Base-by-base conservation (phyloP, 768 basidiomycete species). In the Mycena pura region DNA sequence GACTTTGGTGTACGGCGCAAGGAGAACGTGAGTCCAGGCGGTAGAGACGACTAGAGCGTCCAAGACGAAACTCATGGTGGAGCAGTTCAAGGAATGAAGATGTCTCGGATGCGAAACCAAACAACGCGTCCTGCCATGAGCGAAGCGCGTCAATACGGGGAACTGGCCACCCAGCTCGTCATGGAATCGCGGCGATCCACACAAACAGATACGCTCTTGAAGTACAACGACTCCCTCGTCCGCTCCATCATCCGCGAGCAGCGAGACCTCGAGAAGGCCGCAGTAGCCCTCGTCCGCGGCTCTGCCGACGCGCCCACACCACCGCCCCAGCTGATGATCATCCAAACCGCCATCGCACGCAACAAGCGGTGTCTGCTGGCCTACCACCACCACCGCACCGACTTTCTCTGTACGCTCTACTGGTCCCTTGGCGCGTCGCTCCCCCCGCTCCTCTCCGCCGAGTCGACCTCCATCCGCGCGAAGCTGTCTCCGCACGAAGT, bases 331-430 rank as follows among this genome's bases (percentile, higher is more conserved):
- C 78, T 96, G 62, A 84, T 93, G 68, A 86, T 98, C 69, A 88
- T 92, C 72, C 93, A 96, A 75, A 92, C 96, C 8, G 88, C 93
- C 34, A 90, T 96, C 67, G 81, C 89, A 38, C 87, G 95, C 63
- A 97, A 99, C 81, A 97, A 96, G 74, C 90, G 97, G n/a, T 95
- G 93, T 72, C 82, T 99, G 4, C 85, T 98, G 43, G 95, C 94
- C 0, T 99, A 99, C 76, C 94, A 98, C 74, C 78, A 85, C 24
- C 93, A 95, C 77, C 85, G 96, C 55, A 76, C 93, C 36, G 90
- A 93, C 71, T 86, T 88, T 51, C 84, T 99, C 51, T 85, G 88
- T 58, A 89, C 94, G 69, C 83, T 92, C 79, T 97, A 93, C 77
- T 99, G 96, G 96, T 78, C 86, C 13, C 85, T 88, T 8, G 93